Evolutionary conservation across 306 rosid genomes (phyloP).

Genomic region (Cucumis melo): DNA sequence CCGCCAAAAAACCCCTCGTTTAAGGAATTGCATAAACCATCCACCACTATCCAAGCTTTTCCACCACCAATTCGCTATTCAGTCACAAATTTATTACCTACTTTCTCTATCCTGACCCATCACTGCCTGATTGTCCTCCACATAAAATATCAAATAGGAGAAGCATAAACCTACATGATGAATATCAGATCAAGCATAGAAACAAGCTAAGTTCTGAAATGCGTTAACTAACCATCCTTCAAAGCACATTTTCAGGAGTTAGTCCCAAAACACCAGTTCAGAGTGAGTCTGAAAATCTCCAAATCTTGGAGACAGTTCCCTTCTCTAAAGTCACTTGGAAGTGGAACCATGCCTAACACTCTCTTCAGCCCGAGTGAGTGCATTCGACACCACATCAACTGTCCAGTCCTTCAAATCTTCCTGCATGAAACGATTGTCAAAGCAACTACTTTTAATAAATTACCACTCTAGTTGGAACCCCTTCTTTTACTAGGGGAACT

Average conservation of each 20-base stretch:
- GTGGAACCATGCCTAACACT: slow-evolving; percentile 26
- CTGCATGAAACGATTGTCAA: slow-evolving; percentile 19
- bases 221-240: background rate
- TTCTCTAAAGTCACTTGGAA: background rate
- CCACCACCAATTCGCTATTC: background rate
- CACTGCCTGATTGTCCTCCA: background rate
- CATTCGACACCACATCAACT: slow-evolving; percentile 55
- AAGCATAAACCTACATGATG: background rate
- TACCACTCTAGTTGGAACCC: background rate
- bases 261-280: background rate
- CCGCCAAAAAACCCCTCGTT: background rate
- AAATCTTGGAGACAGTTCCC: background rate
- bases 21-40: background rate
- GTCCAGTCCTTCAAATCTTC: slow-evolving; percentile 81
- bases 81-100: slow-evolving; percentile 13
- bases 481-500: no score
- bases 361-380: slow-evolving; percentile 49
- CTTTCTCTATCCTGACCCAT: background rate
- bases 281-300: background rate
- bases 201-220: background rate
- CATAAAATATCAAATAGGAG: background rate
- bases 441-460: background rate
- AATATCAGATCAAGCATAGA: background rate
- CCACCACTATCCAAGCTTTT: background rate
- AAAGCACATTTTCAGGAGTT: background rate